Conservation (phyloP, 2,329 filamentous ascomycete species). For the Chrysoporthe deuterocubensis region DNA sequence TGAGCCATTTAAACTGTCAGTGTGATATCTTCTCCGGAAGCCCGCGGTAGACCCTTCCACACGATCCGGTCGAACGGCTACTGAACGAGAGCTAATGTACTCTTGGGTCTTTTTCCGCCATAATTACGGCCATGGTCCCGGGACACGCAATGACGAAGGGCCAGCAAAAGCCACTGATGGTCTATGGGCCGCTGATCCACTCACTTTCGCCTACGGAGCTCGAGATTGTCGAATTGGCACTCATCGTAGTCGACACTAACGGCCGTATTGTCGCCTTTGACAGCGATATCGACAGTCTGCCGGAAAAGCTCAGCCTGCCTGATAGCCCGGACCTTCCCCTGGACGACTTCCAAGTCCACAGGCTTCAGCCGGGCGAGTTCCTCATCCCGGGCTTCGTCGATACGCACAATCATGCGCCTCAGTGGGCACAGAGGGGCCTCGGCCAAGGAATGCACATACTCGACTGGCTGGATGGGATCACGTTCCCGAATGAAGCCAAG, state of each 20-base stretch:
- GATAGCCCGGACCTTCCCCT: constrained; percentile 26
- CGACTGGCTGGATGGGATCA: constrained; percentile 67
- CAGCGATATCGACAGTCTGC: constrained; percentile 28
- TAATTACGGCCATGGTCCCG: not conserved
- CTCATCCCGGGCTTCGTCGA: constrained; percentile 66
- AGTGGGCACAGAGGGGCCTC: constrained; percentile 54
- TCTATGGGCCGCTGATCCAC: constrained; percentile 25
- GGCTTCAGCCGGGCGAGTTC: constrained; percentile 50
- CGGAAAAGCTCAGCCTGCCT: constrained; percentile 21
- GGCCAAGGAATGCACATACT: constrained; percentile 58
- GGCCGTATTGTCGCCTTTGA: constrained; percentile 36
- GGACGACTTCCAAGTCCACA: constrained; percentile 32
- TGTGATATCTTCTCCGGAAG: too few relatives aligned
- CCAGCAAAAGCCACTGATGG: constrained; percentile 3
- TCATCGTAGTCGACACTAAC: constrained; percentile 30
- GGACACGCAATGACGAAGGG: not conserved
- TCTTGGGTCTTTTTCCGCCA: too few relatives aligned
- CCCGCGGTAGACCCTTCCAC: too few relatives aligned
- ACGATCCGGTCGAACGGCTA: too few relatives aligned
- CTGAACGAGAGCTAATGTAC: too few relatives aligned
- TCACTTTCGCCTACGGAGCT: constrained; percentile 18
- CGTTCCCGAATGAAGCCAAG: constrained; percentile 66
- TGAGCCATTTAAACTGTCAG: too few relatives aligned
- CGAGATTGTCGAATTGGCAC: constrained; percentile 24
- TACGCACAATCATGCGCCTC: constrained; percentile 71